These are phyloP conservation scores for Penicillium freii DNA, from an alignment of 2,329 filamentous ascomycete species.

Conservation along the genomic window DNA sequence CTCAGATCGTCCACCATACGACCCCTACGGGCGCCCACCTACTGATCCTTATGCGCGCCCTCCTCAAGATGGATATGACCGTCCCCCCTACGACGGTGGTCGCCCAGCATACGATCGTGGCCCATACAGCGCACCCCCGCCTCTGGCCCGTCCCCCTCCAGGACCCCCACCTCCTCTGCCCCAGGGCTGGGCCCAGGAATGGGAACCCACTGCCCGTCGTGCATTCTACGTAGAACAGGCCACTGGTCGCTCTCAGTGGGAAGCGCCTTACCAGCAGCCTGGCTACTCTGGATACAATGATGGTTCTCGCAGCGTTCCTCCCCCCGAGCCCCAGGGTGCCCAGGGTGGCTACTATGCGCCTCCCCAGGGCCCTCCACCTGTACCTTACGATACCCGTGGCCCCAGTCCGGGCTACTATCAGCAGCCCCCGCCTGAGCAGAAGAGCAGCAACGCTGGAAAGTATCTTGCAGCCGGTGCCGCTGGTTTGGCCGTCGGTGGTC, in stretches of 20 bases:
- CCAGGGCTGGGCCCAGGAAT: conserved; percentile 62
- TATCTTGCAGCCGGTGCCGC: conserved; percentile 57
- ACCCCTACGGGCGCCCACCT: conserved; percentile 16
- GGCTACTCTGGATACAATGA: conserved; percentile 24
- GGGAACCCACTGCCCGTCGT: conserved; percentile 59
- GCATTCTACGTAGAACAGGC: conserved; percentile 65
- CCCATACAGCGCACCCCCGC: conserved; percentile 27
- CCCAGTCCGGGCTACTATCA: conserved; percentile 9
- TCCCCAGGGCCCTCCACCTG: conserved; percentile 19
- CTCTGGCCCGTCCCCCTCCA: conserved; percentile 32
- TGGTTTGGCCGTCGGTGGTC: conserved; percentile 56
- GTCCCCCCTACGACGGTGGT: conserved; percentile 21
- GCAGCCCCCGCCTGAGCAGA: conserved; percentile 31
- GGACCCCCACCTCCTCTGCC: conserved; percentile 54
- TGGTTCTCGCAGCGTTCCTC: conserved; percentile 26
- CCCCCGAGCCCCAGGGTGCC: conserved; percentile 21
- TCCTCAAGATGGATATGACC: conserved; percentile 9
- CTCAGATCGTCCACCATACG: conserved; percentile 10
- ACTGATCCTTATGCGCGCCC: conserved; percentile 14
- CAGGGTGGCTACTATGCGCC: conserved; percentile 25
- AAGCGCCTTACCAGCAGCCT: conserved; percentile 47
- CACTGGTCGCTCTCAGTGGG: conserved; percentile 64
- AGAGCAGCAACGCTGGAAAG: conserved; percentile 50
- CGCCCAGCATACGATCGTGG: conserved; percentile 34
- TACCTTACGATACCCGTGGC: conserved; percentile 21